phyloP scores from a whole-genome alignment of 148 eudicot species.

The Oxyria digyna region DNA sequence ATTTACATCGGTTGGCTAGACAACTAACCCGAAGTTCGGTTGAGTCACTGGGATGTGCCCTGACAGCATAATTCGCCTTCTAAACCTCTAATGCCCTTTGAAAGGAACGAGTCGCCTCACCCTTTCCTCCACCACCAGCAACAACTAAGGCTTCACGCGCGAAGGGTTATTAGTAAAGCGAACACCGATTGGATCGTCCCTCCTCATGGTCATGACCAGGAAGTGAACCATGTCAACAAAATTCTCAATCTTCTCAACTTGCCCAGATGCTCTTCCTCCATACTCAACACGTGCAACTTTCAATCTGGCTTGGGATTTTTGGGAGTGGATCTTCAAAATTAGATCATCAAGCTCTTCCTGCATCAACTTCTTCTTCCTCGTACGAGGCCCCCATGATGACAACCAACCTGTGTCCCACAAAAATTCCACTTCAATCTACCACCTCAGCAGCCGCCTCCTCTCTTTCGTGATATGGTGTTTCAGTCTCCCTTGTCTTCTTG shows the following conservation, averaged over 20 bases:
- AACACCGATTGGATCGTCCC: neutral
- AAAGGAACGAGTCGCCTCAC: no score
- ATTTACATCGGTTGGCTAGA: no score
- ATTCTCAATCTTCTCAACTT: conserved; percentile 8
- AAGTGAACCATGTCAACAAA: conserved; percentile 1
- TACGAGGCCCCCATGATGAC: conserved; percentile 1
- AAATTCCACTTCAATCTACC: conserved; percentile 7
- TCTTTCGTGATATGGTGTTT: conserved; percentile 2
- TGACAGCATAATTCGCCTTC: no score
- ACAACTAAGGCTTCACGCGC: no score
- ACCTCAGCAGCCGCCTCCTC: conserved; percentile 7
- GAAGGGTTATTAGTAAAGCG: no score
- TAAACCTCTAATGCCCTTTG: no score
- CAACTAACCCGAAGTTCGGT: no score
- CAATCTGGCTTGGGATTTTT: neutral
- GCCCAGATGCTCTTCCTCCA: neutral
- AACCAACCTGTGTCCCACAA: neutral
- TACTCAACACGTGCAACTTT: conserved; percentile 1
- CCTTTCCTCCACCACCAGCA: no score
- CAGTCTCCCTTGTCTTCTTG: neutral
- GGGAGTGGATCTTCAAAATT: conserved; percentile 1
- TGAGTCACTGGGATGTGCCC: no score
- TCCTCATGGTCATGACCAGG: conserved; percentile 5
- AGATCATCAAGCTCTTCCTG: no score
- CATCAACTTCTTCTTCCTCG: neutral